Evolutionary conservation across 2,329 filamentous ascomycete genomes (phyloP), one percentile per base, ranked within the genome.

Genomic region (Hymenoscyphus occultus): DNA sequence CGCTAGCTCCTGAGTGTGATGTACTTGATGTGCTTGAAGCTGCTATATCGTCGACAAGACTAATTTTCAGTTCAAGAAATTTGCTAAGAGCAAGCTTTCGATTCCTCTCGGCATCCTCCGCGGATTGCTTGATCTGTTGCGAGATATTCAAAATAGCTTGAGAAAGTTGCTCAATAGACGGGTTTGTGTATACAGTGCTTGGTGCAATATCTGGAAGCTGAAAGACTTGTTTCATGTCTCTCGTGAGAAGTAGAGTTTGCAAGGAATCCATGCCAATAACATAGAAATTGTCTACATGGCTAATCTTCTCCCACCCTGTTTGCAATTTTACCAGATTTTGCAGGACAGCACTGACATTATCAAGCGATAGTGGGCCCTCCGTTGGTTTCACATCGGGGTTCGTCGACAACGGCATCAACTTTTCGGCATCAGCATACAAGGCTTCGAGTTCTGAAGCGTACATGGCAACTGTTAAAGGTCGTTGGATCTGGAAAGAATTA

Each of bases 381-480:
- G 19, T 48, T 48, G 42, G 42, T 35, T 56, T 56, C 12, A 56
- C 22, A 9, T 56, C 54, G 5, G 16, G 22, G 5, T 56, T 14
- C 16, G 1, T 35, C 7, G 22, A 56, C 31, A 22, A 31, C 10
- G 22, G 31, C 22, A 32, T 56, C 14, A 56, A 31, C 16, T 56
- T 35, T 31, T 56, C 54, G 22, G 51, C 54, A n/a, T 31, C 35
- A 68, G 51, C 70, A 63, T 79, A 80, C 1, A 80, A 64, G 0
- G 65, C 61, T 22, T 78, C 72, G 2, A 80, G 56, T 63, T 78
- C 74, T 0, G 68, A 16, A 5, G 66, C 61, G 62, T 78, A 79
- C 13, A 74, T 42, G 2, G 71, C 63, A 2, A 78, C 13, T 3
- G 75, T 76, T 32, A 66, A 60, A 31, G 62, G 63, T 39, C 77